Evolutionary conservation across 1,284 basidiomycete species (phyloP), one percentile per base, ranked within the genome.

Genomic region (Rhodotorula sp.): DNA sequence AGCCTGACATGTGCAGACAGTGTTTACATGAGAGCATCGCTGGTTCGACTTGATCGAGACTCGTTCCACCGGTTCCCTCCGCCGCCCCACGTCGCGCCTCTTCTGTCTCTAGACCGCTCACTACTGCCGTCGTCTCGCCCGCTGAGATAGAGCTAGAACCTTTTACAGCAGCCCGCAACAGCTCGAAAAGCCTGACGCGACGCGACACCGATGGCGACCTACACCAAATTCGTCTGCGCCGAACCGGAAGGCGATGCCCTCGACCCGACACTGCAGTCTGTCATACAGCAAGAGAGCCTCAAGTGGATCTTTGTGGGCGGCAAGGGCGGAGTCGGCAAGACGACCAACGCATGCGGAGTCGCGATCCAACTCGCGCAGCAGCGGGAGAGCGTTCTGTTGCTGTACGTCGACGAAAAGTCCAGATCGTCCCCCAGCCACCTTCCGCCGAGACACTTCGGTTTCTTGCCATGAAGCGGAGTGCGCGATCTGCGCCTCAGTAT

Each of bases 311-410:
- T 79, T 56, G 77, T 78, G 33, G 79, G 78, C 59, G 72, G 71
- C 30, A 74, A 72, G 62, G 69, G 66, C 22, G 69, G 67, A 33
- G 65, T 79, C 91, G 93, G 93, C 65, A 96, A 96, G 85, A 97
- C 94, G 0, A 96, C 94, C 0, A 95, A 94, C 4, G 94, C 92
- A 33, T 96, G 94, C 80, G 94, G 92, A 15, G 86, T 96, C 15
- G 94, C 94, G n/a, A 93, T 95, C 69, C 93, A 96, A 79, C 86
- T 96, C 51, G 91, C 94, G 5, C 84, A 88, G 76, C 87, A 86
- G 77, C 88, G 94, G 74, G 89, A 95, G 82, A 94, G 91, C 30
- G 94, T 97, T 42, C 86, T 97, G 14, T 86, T 97, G 75, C 96
- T 97, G 93, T 95, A 80, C 78, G 92, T 84, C 48, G 14, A 44